Evolutionary conservation across 2,329 filamentous ascomycete genomes (phyloP), one percentile per base, ranked within the genome.

Genomic region (Penicillium thymicola): DNA sequence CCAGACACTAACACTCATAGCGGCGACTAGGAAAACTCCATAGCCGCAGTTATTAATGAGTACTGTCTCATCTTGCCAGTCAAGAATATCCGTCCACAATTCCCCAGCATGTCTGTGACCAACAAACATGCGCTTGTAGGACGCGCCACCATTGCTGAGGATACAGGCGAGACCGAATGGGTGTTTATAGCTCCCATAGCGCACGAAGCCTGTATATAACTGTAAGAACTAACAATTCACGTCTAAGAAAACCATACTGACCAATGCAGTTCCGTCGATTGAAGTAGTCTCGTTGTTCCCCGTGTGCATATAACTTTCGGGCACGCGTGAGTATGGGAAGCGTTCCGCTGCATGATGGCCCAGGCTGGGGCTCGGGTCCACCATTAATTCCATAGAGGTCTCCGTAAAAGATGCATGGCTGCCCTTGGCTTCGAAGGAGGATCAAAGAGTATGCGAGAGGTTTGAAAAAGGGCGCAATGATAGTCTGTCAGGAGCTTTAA

Each of bases 391-490:
- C 86, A 70, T 87, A 89, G 0, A 89, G 71, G 65, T 89, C 86
- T 25, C 87, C 86, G 67, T 86, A 89, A 70, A 90, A 90, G 30
- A 89, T 75, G 63, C 85, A 89, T 0, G 87, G 87, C 25, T 85
- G 81, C 14, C 86, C 86, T 44, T 83, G 76, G 44, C 77, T 72
- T n/a, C 86, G 81, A 23, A 90, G 82, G 1, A 91, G 81, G 54
- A 90, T 89, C 42, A 91, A 80, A 0, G 86, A 76, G 70, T 91
- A 90, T 10, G 87, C 89, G 14, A 90, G 78, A 0, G 86, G 82
- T 70, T 89, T 89, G 76, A 90, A 88, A 76, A 83, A 88, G 27
- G 79, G 78, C 54, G 84, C 80, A 41, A 91, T 83, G 2, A 81
- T 81, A 0, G 84, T 82, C 62, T 82, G 49, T n/a, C 10, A 5